A percentile compares a stretch with the other conserved stretches of the same genome.
Conservation (phyloP, 495 filamentous ascomycete species). For the Tuber calosporum region DNA sequence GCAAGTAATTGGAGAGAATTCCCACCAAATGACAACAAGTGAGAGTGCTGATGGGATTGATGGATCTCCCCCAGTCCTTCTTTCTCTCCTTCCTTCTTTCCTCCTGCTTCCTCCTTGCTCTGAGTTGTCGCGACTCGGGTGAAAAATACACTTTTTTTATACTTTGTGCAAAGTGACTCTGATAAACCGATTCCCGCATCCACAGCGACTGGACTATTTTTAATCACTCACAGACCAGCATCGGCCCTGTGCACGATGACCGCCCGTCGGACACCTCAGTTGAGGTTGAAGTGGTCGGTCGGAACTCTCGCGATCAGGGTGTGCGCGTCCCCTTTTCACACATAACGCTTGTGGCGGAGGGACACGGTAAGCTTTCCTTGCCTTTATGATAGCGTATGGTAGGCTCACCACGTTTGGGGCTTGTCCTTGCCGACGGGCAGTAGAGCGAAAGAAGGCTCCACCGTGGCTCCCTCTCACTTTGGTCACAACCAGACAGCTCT, state of each 20-base stretch:
- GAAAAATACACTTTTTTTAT: background rate
- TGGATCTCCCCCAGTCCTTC: background rate
- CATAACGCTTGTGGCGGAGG: background rate
- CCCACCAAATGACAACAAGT: background rate
- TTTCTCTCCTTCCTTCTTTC: background rate
- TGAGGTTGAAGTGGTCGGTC: background rate
- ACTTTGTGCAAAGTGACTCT: background rate
- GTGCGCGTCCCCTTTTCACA: background rate
- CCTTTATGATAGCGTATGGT: background rate
- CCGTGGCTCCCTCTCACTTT: background rate
- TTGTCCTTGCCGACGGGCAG: background rate
- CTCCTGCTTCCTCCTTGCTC: background rate
- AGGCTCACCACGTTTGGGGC: background rate
- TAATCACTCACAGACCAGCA: conserved; percentile 1
- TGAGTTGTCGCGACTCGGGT: background rate
- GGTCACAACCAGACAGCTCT: background rate
- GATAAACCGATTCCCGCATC: background rate
- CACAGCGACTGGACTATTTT: background rate
- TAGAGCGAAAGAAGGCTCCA: background rate
- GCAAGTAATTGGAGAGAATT: background rate
- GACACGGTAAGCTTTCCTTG: background rate
- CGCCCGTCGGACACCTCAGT: background rate
- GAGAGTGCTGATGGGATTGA: background rate
- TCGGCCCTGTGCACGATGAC: background rate
- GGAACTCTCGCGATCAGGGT: background rate